Evolutionary conservation across 495 filamentous ascomycete species (phyloP).

Genomic region (Annulohypoxylon stygium): DNA sequence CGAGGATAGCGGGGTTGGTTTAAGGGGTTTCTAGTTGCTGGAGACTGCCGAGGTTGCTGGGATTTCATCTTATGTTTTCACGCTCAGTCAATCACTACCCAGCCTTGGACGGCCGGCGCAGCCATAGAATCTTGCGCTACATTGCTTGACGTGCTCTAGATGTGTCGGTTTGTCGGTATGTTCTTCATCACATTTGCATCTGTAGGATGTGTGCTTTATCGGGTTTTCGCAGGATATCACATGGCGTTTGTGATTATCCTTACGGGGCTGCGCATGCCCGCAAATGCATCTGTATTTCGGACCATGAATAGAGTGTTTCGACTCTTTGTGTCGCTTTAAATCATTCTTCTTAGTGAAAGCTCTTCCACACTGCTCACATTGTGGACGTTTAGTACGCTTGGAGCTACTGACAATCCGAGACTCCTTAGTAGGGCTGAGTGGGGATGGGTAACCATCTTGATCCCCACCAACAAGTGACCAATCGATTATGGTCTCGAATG

Average conservation of each 20-base stretch:
- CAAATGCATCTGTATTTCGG: not conserved
- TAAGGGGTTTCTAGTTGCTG: too few relatives aligned
- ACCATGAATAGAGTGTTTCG: not conserved
- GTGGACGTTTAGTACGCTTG: not conserved
- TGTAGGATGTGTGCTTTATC: not conserved
- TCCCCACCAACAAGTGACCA: not conserved
- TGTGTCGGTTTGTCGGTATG: not conserved
- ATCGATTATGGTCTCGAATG: not conserved
- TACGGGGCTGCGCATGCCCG: not conserved
- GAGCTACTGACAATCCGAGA: not conserved
- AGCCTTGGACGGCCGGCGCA: not conserved
- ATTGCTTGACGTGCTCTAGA: not conserved
- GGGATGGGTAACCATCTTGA: not conserved
- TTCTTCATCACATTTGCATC: constrained; percentile 4
- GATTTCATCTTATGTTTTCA: not conserved
- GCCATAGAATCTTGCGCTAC: not conserved
- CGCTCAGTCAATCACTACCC: not conserved
- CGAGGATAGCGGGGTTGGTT: too few relatives aligned
- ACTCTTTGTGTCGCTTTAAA: not conserved
- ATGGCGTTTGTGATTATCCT: constrained; percentile 5
- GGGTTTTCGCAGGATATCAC: not conserved
- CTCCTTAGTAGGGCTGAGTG: not conserved
- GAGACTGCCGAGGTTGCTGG: not conserved
- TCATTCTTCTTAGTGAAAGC: not conserved
- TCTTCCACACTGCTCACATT: not conserved